Evolutionary conservation across 768 basidiomycete species (phyloP).

Genomic region (Naganishia onofrii): DNA sequence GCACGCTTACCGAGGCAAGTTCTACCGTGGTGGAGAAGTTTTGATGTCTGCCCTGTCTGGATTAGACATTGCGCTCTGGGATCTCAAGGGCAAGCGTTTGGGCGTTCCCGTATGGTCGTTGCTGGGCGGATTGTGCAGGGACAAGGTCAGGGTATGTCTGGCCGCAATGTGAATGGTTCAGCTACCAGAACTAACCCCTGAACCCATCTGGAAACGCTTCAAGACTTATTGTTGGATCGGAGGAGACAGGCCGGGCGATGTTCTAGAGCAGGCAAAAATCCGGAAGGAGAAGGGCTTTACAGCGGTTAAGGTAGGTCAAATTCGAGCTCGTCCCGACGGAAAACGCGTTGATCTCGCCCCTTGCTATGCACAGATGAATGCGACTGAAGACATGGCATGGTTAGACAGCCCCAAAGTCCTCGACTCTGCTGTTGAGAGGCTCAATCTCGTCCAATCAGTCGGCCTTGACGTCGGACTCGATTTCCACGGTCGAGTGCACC

Average conservation of each 20-base stretch:
- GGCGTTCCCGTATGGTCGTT: conserved; percentile 66
- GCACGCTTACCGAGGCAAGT: conserved; percentile 64
- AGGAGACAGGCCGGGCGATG: conserved; percentile 48
- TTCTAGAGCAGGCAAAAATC: conserved; percentile 47
- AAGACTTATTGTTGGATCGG: conserved; percentile 52
- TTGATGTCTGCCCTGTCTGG: conserved; percentile 60
- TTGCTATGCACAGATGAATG: conserved; percentile 26
- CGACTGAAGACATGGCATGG: conserved; percentile 44
- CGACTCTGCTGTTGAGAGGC: conserved; percentile 46
- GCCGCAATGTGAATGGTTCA: conserved; percentile 32
- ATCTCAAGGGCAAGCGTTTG: conserved; percentile 62
- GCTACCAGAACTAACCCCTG: conserved; percentile 15
- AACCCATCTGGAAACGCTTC: too few relatives aligned
- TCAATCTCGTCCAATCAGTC: conserved; percentile 40
- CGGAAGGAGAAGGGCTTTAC: conserved; percentile 50
- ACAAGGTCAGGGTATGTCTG: conserved; percentile 52
- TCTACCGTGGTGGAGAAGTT: conserved; percentile 71
- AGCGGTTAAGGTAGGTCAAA: conserved; percentile 46
- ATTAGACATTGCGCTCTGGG: conserved; percentile 38
- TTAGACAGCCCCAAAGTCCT: conserved; percentile 49
- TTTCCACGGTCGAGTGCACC: conserved; percentile 51
- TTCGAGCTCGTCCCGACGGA: too few relatives aligned
- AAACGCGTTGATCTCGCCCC: too few relatives aligned
- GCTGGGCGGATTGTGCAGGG: conserved; percentile 67
- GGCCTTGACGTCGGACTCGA: conserved; percentile 50